These are phyloP conservation scores for Trichophyton simii DNA, from an alignment of 2,329 filamentous ascomycete genomes.

Conservation along the genomic window DNA sequence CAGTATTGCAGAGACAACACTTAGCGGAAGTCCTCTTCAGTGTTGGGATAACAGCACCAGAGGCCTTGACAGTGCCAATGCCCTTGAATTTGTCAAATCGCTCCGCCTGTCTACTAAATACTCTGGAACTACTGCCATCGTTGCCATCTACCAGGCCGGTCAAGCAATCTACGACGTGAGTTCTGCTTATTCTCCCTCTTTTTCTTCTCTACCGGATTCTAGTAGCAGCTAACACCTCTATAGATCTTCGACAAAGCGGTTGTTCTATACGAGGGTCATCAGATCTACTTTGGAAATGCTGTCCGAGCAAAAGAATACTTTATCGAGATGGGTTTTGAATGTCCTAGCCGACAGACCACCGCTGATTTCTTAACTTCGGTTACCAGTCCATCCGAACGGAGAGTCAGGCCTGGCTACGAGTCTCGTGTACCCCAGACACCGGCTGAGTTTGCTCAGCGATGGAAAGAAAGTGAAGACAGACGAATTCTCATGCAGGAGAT, in stretches of 20 bases:
- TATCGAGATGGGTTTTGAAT: constrained; percentile 60
- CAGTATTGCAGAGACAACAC: constrained; percentile 71
- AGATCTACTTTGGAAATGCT: constrained; percentile 63
- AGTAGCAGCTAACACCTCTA: constrained; percentile 4
- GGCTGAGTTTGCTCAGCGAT: constrained; percentile 52
- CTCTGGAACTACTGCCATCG: constrained; percentile 71
- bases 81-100: constrained; percentile 54
- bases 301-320: constrained; percentile 61
- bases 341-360: constrained; percentile 64
- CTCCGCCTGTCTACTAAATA: constrained; percentile 70
- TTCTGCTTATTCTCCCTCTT: background rate
- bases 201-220: constrained; percentile 9
- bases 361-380: constrained; percentile 73
- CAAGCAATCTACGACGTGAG: constrained; percentile 57
- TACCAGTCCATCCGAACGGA: constrained; percentile 68
- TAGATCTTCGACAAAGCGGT: constrained; percentile 69
- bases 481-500: constrained; percentile 31
- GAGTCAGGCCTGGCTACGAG: constrained; percentile 50
- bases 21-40: constrained; percentile 57
- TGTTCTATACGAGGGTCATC: constrained; percentile 62
- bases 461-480: constrained; percentile 44
- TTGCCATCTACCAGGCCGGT: constrained; percentile 74
- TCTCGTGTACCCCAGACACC: constrained; percentile 51
- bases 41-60: constrained; percentile 67
- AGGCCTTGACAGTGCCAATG: constrained; percentile 56